Evolutionary conservation across 306 rosid genomes (phyloP), one percentile per base, ranked within the genome.

Genomic region (Glycine latifolia): DNA sequence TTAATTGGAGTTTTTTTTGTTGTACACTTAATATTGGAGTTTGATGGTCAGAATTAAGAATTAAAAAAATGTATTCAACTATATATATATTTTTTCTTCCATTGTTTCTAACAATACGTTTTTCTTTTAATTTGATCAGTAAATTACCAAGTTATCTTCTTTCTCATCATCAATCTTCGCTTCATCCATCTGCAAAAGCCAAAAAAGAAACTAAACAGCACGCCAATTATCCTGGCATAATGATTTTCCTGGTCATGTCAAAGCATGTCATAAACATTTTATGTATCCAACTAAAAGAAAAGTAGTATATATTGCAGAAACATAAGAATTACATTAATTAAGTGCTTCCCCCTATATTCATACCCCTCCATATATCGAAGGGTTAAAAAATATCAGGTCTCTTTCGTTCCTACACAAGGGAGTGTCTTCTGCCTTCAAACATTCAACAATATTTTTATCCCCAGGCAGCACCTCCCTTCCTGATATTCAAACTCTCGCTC

Each of bases 371-470:
- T 26, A 26, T 46, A 46, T 35, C 6, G 60, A 72, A 81, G n/a
- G n/a, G 31, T 46, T 73, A 65, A 80, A 50, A 4, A 81, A 70
- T 37, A 37, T 37, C 50, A 49, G 73, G 77, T 49, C 81, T 79
- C 66, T 67, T 37, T 37, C 41, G 41, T 65, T 84, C 63, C 75
- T 77, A 74, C 82, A 84, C 70, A 66, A 80, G 82, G 62, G 82
- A 84, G 84, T 84, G 87, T 80, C 78, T 75, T 85, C 26, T 60
- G 85, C 56, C 75, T 69, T 75, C 82, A 75, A 72, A 85, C 85
- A 84, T 79, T 74, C 84, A 80, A 59, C 85, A 69, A 75, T 60
- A 75, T 80, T 80, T 75, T 67, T 59, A 65, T 52, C 15, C 77
- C 81, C 49, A 52, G 81, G 75, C 43, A 79, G 17, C 52, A 74